Conservation (phyloP, 768 basidiomycete species). For the Lyophyllum semitale region DNA sequence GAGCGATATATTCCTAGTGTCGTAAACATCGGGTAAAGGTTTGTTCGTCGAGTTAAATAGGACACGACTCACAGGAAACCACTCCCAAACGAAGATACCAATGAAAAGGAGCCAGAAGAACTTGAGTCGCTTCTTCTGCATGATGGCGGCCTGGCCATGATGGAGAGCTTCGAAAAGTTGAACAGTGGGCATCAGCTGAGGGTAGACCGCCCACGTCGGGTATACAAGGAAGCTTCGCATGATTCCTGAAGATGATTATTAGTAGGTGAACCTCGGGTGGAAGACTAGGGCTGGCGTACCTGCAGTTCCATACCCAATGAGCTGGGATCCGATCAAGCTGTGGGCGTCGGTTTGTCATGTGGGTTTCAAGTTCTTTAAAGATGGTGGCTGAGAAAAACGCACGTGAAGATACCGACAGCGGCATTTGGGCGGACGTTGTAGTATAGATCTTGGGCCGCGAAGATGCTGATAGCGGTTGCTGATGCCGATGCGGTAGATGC, state of each 20-base stretch:
- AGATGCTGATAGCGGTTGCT: constrained; percentile 53
- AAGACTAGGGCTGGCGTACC: constrained; percentile 13
- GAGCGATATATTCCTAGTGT: constrained; percentile 42
- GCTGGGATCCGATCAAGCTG: constrained; percentile 36
- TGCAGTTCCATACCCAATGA: constrained; percentile 40
- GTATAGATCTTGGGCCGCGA: constrained; percentile 55
- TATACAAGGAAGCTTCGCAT: constrained; percentile 47
- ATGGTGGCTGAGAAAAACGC: background rate
- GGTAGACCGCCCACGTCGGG: constrained; percentile 43
- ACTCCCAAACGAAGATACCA: constrained; percentile 56
- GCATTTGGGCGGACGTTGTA: constrained; percentile 43
- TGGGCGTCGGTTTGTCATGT: constrained; percentile 1
- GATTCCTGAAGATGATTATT: constrained; percentile 16
- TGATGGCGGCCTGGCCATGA: constrained; percentile 38
- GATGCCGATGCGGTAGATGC: constrained; percentile 51
- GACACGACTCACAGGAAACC: constrained; percentile 42
- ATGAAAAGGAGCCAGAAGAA: constrained; percentile 56
- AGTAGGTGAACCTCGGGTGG: background rate
- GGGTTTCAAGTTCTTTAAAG: background rate
- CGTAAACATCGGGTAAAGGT: background rate
- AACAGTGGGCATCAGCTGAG: constrained; percentile 36
- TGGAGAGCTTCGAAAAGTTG: constrained; percentile 45
- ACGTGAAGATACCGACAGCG: constrained; percentile 42
- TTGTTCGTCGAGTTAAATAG: background rate
- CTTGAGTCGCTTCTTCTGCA: constrained; percentile 52